Percentiles rank a stretch among this genome's conserved stretches.
phyloP scores from a whole-genome alignment of 2,329 filamentous ascomycete species.

The Hirsutella minnesotensis region DNA sequence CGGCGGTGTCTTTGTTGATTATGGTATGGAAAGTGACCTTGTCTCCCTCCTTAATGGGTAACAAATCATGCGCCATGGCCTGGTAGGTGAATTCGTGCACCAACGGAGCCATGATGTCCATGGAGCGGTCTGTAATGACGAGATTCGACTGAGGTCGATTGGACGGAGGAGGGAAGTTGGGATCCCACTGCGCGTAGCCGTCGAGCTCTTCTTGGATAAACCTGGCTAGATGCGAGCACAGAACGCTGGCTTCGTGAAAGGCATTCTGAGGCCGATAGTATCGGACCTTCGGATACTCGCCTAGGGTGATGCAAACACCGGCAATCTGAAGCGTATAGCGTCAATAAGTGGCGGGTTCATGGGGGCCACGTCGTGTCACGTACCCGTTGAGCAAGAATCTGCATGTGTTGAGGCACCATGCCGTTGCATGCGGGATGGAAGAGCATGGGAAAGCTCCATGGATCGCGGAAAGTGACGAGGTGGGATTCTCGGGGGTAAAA shows the following conservation, averaged over 20 bases:
- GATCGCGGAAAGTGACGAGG: conserved; percentile 82
- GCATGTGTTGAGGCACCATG: conserved; percentile 72
- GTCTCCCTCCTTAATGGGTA: conserved; percentile 79
- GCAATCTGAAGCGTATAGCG: conserved; percentile 18
- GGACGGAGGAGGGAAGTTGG: conserved; percentile 71
- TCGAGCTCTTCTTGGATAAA: conserved; percentile 91
- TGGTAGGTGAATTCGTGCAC: conserved; percentile 97
- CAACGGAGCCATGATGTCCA: conserved; percentile 81
- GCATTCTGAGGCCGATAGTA: conserved; percentile 72
- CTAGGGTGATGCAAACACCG: conserved; percentile 76
- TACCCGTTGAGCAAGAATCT: conserved; percentile 79
- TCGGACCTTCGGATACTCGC: conserved; percentile 85
- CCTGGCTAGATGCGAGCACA: conserved; percentile 77
- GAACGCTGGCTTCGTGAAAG: conserved; percentile 74
- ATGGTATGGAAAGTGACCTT: conserved; percentile 76
- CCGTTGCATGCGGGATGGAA: conserved; percentile 86
- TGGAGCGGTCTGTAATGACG: conserved; percentile 79
- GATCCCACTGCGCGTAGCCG: conserved; percentile 72
- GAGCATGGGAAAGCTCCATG: conserved; percentile 87
- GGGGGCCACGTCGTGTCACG: neutral
- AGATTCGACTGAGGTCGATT: conserved; percentile 71
- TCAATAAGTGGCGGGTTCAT: neutral
- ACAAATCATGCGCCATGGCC: conserved; percentile 89
- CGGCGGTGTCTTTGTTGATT: conserved; percentile 59
- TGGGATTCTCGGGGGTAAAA: conserved; percentile 87